A percentile compares a stretch with the other conserved stretches of the same genome.
These are phyloP conservation scores for Mallotus nudiflorus DNA, from an alignment of 345 rosid species.

Conservation along the genomic window DNA sequence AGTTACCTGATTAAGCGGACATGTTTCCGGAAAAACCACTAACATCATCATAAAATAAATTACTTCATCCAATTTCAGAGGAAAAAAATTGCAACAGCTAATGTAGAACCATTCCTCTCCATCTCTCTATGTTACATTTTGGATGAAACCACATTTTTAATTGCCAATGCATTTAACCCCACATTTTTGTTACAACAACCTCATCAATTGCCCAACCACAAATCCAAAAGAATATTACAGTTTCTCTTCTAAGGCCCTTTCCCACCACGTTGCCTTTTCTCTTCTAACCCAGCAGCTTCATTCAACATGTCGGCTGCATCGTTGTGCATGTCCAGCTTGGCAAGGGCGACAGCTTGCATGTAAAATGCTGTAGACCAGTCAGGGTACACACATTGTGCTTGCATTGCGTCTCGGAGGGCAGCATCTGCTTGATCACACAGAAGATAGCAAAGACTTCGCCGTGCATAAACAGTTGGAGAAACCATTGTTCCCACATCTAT, in stretches of 20 bases:
- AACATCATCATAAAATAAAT: background rate
- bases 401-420: slow-evolving; percentile 93
- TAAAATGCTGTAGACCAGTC: slow-evolving; percentile 92
- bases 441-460: slow-evolving; percentile 77
- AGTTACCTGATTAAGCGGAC: too few relatives aligned
- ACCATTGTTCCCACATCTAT: slow-evolving; percentile 81
- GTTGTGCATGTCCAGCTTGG: slow-evolving; percentile 82
- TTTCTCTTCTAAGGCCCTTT: slow-evolving; percentile 36
- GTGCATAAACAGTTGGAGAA: slow-evolving; percentile 79
- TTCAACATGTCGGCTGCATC: slow-evolving; percentile 78
- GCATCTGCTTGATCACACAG: slow-evolving; percentile 80
- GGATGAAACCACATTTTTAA: slow-evolving; percentile 26
- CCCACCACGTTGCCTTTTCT: slow-evolving; percentile 51
- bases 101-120: slow-evolving; percentile 3
- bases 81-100: slow-evolving; percentile 9
- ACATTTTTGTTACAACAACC: slow-evolving; percentile 25
- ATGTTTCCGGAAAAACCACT: background rate
- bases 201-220: slow-evolving; percentile 25
- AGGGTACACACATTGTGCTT: slow-evolving; percentile 81
- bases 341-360: slow-evolving; percentile 83
- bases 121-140: slow-evolving; percentile 30
- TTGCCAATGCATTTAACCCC: slow-evolving; percentile 29
- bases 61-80: slow-evolving; percentile 25
- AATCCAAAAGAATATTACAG: slow-evolving; percentile 36
- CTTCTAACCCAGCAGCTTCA: slow-evolving; percentile 76